Evolutionary conservation across 768 basidiomycete species (phyloP), one percentile per base, ranked within the genome.

Genomic region (Suillus subaureus): DNA sequence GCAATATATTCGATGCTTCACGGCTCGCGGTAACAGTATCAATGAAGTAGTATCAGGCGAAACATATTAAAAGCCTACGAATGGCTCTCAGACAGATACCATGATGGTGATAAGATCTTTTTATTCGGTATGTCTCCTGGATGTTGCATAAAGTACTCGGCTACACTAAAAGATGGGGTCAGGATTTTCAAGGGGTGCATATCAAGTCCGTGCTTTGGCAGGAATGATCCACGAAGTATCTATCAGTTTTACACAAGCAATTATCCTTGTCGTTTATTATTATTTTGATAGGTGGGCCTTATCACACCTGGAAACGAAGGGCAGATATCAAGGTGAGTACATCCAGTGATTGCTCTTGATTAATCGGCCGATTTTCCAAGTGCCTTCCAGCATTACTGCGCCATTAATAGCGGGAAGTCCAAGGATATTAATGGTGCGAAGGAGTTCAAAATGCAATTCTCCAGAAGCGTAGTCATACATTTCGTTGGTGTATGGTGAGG

Each of bases 211-310:
- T 37, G 47, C 51, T 26, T 26, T 62, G 28, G 61, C 61, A 0
- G 61, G 45, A 52, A 62, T 62, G 61, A 49, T 62, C 12, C 61
- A 54, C 7, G 51, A 62, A 12, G 61, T 62, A 55, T n/a, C 6
- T 61, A n/a, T 61, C 33, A 13, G 9, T 18, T 31, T 51, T 9
- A 26, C 31, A 31, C 5, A 5, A 26, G 31, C 21, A 57, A 54
- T 4, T 4, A 62, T 35, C 6, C 26, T 33, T 37, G 61, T 40
- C 61, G 45, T 64, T 39, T 6, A 37, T 11, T 2, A n/a, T 37
- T 39, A 4, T 13, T 28, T 15, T 43, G 11, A 35, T 39, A 79
- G 79, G 72, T 80, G 43, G 79, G 79, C 4, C 54, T 55, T 6
- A 33, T 55, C 18, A 55, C 21, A 33, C 31, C 21, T 16, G 21